Percentiles rank a stretch among this genome's conserved stretches.
Evolutionary conservation across 2,329 filamentous ascomycete species (phyloP).

Genomic region (Exophiala bonariae): DNA sequence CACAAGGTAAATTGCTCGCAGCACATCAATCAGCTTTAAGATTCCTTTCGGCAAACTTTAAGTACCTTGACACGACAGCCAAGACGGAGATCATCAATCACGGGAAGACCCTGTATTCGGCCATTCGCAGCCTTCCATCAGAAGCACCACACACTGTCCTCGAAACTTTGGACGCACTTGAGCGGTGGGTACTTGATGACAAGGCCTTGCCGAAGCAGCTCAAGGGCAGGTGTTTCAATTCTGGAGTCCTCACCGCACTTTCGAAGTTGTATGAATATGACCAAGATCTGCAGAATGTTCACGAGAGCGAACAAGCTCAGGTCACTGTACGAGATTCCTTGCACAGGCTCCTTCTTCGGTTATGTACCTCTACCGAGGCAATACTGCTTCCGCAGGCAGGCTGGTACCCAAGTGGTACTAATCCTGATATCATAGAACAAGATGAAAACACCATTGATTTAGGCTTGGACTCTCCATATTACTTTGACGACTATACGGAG

Average conservation of each 20-base stretch:
- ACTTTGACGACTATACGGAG: conserved; percentile 66
- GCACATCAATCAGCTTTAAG: conserved; percentile 79
- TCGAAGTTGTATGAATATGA: conserved; percentile 66
- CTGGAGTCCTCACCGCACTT: conserved; percentile 70
- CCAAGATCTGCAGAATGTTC: conserved; percentile 46
- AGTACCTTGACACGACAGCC: conserved; percentile 71
- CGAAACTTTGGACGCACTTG: conserved; percentile 72
- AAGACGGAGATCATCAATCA: conserved; percentile 83
- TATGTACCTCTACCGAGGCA: conserved; percentile 73
- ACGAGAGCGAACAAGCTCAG: conserved; percentile 38
- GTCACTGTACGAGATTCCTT: conserved; percentile 66
- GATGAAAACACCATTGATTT: conserved; percentile 57
- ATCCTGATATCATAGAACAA: conserved; percentile 56
- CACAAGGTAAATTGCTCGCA: conserved; percentile 62
- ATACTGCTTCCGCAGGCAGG: conserved; percentile 74
- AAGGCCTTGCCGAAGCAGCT: conserved; percentile 68
- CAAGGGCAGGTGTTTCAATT: conserved; percentile 76
- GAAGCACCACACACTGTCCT: conserved; percentile 74
- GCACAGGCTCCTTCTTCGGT: conserved; percentile 72
- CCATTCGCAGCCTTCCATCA: conserved; percentile 75
- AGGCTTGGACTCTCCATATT: conserved; percentile 68
- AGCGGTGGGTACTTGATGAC: conserved; percentile 72
- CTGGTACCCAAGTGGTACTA: conserved; percentile 75
- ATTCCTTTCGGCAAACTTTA: conserved; percentile 77
- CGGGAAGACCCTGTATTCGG: conserved; percentile 63